Evolutionary conservation across 805 yeast species (phyloP), one percentile per base, ranked within the genome.

Genomic region (Yamadazyma akitaensis): DNA sequence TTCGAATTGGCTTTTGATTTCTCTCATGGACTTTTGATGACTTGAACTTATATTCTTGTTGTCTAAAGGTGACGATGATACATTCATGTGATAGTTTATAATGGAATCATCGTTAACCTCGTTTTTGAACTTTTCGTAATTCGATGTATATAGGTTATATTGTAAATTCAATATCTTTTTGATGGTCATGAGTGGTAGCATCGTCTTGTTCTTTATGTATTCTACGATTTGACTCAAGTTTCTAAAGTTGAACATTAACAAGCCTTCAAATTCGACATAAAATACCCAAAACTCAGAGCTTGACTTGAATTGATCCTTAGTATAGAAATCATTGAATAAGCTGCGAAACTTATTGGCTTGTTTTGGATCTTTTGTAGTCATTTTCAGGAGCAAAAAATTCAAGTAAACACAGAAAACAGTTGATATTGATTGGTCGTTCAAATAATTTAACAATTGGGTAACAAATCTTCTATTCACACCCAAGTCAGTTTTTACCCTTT

Each of bases 271-370:
- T 40, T 78, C 76, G 50, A 84, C 73, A 49, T 65, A 81, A 34
- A 74, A 72, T 10, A 62, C 57, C 90, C 90, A 85, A 54, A 82
- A 85, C 17, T 70, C 55, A 5, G 62, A 61, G 1, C 81, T 75
- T 5, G 64, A 56, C 37, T 63, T 63, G 12, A 82, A 56, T 2
- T 64, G 56, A 1, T 57, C 51, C 28, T 69, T 60, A 3, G 47
- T 46, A 48, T 61, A 55, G 44, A 56, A 53, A 18, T 49, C 53
- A 50, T 67, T 67, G 55, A 62, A 70, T 38, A 69, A 61, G n/a
- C 48, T 17, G 8, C 52, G 28, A 28, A 47, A 5, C 14, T 26
- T 25, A n/a, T 40, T 35, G 4, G 49, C 33, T 12, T 54, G 47
- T 1, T 53, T 53, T 7, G 53, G 50, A 32, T 60, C 59, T 1